A percentile compares a stretch with the other conserved stretches of the same genome.
Evolutionary conservation across 2,329 filamentous ascomycete genomes (phyloP).

Genomic region (Fusarium devonianum): DNA sequence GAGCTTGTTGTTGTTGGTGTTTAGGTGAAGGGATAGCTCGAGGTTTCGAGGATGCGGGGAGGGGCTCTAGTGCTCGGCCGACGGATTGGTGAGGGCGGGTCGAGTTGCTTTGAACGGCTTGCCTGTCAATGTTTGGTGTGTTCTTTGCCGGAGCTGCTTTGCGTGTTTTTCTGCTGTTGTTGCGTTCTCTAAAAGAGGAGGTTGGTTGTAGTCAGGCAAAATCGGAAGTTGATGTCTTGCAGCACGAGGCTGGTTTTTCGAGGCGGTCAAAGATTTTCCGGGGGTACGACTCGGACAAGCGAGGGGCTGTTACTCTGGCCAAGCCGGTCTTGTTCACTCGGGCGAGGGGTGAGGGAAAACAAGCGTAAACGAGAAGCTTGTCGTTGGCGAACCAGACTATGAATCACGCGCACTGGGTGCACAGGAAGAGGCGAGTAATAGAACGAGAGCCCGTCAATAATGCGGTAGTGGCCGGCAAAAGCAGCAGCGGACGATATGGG

Average conservation of each 20-base stretch:
- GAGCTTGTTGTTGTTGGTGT: constrained; percentile 6
- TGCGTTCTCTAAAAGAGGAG: constrained; percentile 3
- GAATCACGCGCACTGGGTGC: neutral
- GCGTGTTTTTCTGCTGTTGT: neutral
- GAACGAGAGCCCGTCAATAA: constrained; percentile 10
- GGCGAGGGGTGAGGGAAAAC: neutral
- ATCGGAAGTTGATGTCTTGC: constrained; percentile 29
- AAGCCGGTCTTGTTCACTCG: constrained; percentile 7
- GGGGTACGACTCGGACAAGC: constrained; percentile 31
- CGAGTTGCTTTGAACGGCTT: constrained; percentile 14
- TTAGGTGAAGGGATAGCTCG: constrained; percentile 19
- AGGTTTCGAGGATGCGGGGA: constrained; percentile 29
- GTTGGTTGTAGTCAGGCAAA: constrained; percentile 35
- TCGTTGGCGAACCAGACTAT: neutral
- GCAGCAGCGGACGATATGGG: constrained; percentile 1
- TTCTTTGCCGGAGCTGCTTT: neutral
- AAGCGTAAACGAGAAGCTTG: constrained; percentile 3
- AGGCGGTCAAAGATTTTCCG: constrained; percentile 41
- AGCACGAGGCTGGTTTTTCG: constrained; percentile 32
- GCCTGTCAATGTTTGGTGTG: constrained; percentile 12
- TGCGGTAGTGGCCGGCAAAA: constrained; percentile 13
- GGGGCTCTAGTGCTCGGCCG: constrained; percentile 30
- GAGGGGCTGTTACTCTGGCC: constrained; percentile 27
- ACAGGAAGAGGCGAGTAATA: constrained; percentile 1
- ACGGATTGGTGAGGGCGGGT: constrained; percentile 32